A percentile compares a stretch with the other conserved stretches of the same genome.
These are phyloP conservation scores for Populus simonii DNA, from an alignment of 345 rosid species.

Conservation along the genomic window DNA sequence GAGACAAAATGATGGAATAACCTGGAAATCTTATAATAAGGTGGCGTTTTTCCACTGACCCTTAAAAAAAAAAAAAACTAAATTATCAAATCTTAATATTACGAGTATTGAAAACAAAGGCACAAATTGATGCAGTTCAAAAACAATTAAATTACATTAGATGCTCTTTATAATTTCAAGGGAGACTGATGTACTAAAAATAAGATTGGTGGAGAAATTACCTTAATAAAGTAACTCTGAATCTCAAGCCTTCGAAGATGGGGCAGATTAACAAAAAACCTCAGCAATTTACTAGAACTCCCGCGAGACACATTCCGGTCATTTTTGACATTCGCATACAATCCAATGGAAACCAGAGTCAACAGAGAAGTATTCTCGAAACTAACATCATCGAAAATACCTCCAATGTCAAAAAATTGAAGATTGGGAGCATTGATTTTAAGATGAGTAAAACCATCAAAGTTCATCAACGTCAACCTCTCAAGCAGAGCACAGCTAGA, in stretches of 20 bases:
- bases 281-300: slow-evolving; percentile 49
- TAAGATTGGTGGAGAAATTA: slow-evolving; percentile 11
- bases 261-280: slow-evolving; percentile 61
- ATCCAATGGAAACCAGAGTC: slow-evolving; percentile 52
- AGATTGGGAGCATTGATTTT: slow-evolving; percentile 58
- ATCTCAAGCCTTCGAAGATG: slow-evolving; percentile 64
- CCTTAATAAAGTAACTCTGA: slow-evolving; percentile 69
- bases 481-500: slow-evolving; percentile 53
- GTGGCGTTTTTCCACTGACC: not conserved
- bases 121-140: not conserved
- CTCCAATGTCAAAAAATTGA: slow-evolving; percentile 60
- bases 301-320: slow-evolving; percentile 21
- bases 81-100: not conserved
- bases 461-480: slow-evolving; percentile 62
- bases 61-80: not conserved
- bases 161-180: not conserved
- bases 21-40: slow-evolving; percentile 7
- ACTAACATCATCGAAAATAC: slow-evolving; percentile 51
- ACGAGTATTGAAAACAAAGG: not conserved
- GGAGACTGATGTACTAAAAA: not conserved
- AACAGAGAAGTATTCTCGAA: slow-evolving; percentile 42
- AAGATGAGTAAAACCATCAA: slow-evolving; percentile 57
- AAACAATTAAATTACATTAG: not conserved
- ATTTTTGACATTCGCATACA: slow-evolving; percentile 43
- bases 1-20: slow-evolving; percentile 1